Conservation (phyloP, 306 rosid species). For the Vicia villosa region DNA sequence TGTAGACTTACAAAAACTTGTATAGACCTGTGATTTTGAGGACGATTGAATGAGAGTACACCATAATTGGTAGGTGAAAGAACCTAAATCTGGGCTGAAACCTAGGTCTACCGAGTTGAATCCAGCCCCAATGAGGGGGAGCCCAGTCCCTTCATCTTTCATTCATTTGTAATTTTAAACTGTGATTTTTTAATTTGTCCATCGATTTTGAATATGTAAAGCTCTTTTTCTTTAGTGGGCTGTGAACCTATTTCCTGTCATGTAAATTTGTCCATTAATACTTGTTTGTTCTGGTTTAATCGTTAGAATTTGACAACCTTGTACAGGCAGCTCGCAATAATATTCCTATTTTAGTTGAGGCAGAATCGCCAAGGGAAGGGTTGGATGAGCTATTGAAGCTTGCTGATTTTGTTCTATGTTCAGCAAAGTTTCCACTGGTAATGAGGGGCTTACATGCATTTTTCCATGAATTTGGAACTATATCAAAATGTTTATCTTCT, state of each 20-base stretch:
- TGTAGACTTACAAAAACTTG: background rate
- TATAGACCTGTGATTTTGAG: background rate
- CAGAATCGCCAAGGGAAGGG: constrained; percentile 80
- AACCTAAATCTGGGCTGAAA: constrained; percentile 1
- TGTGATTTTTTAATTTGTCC: background rate
- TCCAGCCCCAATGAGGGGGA: background rate
- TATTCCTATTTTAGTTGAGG: constrained; percentile 77
- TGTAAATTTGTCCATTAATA: constrained; percentile 4
- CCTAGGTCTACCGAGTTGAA: background rate
- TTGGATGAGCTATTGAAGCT: constrained; percentile 71
- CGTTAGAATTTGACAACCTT: background rate
- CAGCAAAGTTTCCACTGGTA: constrained; percentile 79
- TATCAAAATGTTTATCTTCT: constrained; percentile 19
- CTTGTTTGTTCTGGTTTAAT: background rate
- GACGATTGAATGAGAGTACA: background rate
- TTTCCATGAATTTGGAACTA: constrained; percentile 32
- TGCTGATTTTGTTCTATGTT: constrained; percentile 77
- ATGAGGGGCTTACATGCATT: constrained; percentile 33
- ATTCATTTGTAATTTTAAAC: background rate
- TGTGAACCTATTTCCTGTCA: background rate
- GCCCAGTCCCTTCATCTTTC: background rate
- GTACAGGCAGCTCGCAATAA: constrained; percentile 68
- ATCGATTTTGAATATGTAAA: background rate
- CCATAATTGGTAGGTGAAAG: background rate
- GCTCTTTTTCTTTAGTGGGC: background rate